phyloP scores from a whole-genome alignment of 192 early-diverging fungal species.

The Entrophospora sp. region DNA sequence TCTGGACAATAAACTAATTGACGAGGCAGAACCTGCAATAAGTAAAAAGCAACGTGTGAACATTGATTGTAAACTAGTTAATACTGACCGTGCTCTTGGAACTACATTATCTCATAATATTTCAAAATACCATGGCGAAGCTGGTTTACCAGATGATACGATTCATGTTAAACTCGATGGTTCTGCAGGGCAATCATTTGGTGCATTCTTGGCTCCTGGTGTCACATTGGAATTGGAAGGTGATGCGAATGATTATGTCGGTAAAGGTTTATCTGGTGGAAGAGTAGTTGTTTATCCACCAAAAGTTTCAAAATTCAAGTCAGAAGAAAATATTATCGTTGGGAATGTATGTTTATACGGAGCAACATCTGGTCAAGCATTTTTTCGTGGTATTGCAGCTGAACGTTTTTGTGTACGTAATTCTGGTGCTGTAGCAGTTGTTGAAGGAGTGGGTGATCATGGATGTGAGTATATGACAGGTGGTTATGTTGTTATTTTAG shows the following conservation, averaged over 20 bases:
- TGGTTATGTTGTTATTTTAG: constrained; percentile 84
- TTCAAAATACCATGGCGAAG: constrained; percentile 65
- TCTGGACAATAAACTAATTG: constrained; percentile 81
- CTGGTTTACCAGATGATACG: constrained; percentile 78
- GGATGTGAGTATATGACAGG: constrained; percentile 99
- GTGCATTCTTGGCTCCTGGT: constrained; percentile 88
- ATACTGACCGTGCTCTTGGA: constrained; percentile 94
- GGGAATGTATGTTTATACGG: constrained; percentile 98
- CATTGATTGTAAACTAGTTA: constrained; percentile 62
- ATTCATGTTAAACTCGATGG: constrained; percentile 81
- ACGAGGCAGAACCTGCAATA: constrained; percentile 68
- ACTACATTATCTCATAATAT: constrained; percentile 88
- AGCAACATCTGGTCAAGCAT: constrained; percentile 85
- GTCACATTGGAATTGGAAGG: constrained; percentile 89
- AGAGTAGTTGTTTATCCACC: constrained; percentile 85
- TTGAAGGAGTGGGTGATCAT: constrained; percentile 97
- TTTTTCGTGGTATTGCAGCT: constrained; percentile 89
- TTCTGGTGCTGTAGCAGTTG: constrained; percentile 92
- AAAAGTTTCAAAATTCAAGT: constrained; percentile 63
- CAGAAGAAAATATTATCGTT: constrained; percentile 85
- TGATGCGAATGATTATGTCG: constrained; percentile 98
- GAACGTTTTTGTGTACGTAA: constrained; percentile 98
- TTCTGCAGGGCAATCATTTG: constrained; percentile 93
- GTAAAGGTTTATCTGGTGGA: constrained; percentile 96
- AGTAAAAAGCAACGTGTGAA: constrained; percentile 44